A percentile compares a stretch with the other conserved stretches of the same genome.
phyloP scores from a whole-genome alignment of 2,329 filamentous ascomycete genomes.

The Arthroderma uncinatum region DNA sequence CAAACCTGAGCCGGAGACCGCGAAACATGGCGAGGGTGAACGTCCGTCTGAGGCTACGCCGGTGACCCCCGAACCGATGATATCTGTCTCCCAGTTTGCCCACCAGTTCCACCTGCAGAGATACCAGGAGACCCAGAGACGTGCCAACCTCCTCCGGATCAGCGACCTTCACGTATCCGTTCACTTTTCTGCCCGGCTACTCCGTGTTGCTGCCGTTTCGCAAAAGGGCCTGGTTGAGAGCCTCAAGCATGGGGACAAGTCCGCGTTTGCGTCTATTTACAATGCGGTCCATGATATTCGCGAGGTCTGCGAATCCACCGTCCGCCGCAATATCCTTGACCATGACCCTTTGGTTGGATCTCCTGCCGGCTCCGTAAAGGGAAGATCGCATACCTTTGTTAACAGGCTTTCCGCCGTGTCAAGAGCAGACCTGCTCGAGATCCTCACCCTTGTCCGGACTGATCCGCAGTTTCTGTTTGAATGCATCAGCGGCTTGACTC shows the following conservation, averaged over 20 bases:
- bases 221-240: conserved; percentile 37
- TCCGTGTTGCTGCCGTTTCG: conserved; percentile 31
- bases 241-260: conserved; percentile 36
- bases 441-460: conserved; percentile 70
- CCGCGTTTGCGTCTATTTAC: conserved; percentile 35
- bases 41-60: background rate
- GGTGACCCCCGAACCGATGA: background rate
- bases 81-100: conserved; percentile 37
- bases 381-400: conserved; percentile 30
- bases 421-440: conserved; percentile 63
- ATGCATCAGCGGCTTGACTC: conserved; percentile 63
- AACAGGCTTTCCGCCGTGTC: conserved; percentile 64
- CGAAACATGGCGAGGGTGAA: background rate
- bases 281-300: conserved; percentile 36
- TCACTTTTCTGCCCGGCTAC: conserved; percentile 33
- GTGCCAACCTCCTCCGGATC: conserved; percentile 30
- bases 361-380: conserved; percentile 28
- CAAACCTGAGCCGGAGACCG: background rate
- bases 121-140: conserved; percentile 33
- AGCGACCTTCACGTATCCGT: conserved; percentile 34
- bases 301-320: conserved; percentile 30
- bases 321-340: conserved; percentile 24
- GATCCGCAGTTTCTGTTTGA: conserved; percentile 81
- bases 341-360: conserved; percentile 27
- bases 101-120: conserved; percentile 32